These are phyloP conservation scores for Akanthomyces uredinophilus DNA, from an alignment of 2,329 filamentous ascomycete species.

Conservation along the genomic window DNA sequence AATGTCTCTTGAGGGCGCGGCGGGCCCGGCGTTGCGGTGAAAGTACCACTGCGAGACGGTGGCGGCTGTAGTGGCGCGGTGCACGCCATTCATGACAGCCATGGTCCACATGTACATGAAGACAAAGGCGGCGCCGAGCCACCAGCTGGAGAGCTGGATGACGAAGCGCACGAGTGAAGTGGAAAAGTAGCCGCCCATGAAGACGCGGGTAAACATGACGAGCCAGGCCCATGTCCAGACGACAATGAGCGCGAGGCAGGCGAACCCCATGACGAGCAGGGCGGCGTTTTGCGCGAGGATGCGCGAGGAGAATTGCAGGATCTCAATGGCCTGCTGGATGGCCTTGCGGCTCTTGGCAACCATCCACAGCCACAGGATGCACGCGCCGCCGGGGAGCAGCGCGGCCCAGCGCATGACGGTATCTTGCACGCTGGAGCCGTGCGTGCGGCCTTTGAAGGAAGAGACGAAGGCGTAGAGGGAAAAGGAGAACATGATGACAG, in stretches of 20 bases:
- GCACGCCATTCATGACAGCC: slow-evolving; percentile 78
- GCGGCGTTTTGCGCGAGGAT: slow-evolving; percentile 82
- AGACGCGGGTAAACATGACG: slow-evolving; percentile 91
- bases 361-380: slow-evolving; percentile 76
- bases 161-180: slow-evolving; percentile 61
- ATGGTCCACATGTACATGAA: slow-evolving; percentile 95
- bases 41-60: slow-evolving; percentile 99
- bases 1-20: slow-evolving; percentile 72
- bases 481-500: slow-evolving; percentile 81
- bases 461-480: slow-evolving; percentile 86
- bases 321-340: slow-evolving; percentile 76
- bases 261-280: slow-evolving; percentile 77
- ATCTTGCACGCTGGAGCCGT: slow-evolving; percentile 80
- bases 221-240: slow-evolving; percentile 95
- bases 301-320: slow-evolving; percentile 86
- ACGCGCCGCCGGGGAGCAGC: slow-evolving; percentile 66
- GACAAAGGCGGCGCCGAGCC: slow-evolving; percentile 87
- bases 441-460: slow-evolving; percentile 73
- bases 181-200: slow-evolving; percentile 83
- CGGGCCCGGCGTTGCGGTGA: slow-evolving; percentile 76
- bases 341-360: slow-evolving; percentile 75
- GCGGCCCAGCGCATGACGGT: slow-evolving; percentile 83
- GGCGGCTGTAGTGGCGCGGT: slow-evolving; percentile 86
- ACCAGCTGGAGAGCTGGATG: slow-evolving; percentile 87
- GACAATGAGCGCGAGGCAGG: slow-evolving; percentile 68